A percentile compares a stretch with the other conserved stretches of the same genome.
These are phyloP conservation scores for Psilocybe mexicana DNA, from an alignment of 1,284 basidiomycete genomes.

Conservation along the genomic window DNA sequence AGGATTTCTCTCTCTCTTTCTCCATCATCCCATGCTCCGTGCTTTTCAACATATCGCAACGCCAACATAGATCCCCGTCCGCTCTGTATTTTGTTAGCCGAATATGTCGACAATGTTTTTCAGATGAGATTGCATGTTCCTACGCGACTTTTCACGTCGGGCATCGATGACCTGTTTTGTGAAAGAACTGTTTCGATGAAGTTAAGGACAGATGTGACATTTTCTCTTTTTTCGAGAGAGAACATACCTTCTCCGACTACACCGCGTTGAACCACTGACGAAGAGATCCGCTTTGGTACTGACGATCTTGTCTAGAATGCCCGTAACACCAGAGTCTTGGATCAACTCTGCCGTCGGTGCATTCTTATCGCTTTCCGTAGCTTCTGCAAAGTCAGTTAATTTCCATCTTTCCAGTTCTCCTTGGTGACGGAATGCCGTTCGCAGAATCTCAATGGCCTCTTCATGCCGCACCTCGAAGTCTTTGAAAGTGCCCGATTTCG, in stretches of 20 bases:
- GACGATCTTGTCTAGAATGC: slow-evolving; percentile 51
- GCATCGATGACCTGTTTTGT: slow-evolving; percentile 43
- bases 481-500: slow-evolving; percentile 46
- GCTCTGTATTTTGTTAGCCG: slow-evolving; percentile 26
- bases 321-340: slow-evolving; percentile 44
- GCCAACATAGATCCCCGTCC: not conserved
- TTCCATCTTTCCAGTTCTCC: slow-evolving; percentile 41
- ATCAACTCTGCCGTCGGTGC: slow-evolving; percentile 32
- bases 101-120: slow-evolving; percentile 41
- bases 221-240: not conserved
- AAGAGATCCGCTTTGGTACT: slow-evolving; percentile 45
- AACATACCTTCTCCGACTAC: slow-evolving; percentile 31
- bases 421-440: slow-evolving; percentile 38
- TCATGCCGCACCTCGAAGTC: slow-evolving; percentile 36
- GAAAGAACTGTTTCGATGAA: slow-evolving; percentile 35
- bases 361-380: slow-evolving; percentile 24
- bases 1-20: slow-evolving; percentile 10
- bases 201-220: not conserved
- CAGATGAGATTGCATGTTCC: slow-evolving; percentile 14
- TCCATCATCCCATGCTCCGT: not conserved
- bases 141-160: slow-evolving; percentile 31
- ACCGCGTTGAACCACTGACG: slow-evolving; percentile 40
- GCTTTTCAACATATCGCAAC: not conserved
- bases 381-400: slow-evolving; percentile 39
- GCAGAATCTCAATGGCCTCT: slow-evolving; percentile 41